These are phyloP conservation scores for Pseudogymnoascus sp. DNA, from an alignment of 2,329 filamentous ascomycete genomes.

Conservation along the genomic window DNA sequence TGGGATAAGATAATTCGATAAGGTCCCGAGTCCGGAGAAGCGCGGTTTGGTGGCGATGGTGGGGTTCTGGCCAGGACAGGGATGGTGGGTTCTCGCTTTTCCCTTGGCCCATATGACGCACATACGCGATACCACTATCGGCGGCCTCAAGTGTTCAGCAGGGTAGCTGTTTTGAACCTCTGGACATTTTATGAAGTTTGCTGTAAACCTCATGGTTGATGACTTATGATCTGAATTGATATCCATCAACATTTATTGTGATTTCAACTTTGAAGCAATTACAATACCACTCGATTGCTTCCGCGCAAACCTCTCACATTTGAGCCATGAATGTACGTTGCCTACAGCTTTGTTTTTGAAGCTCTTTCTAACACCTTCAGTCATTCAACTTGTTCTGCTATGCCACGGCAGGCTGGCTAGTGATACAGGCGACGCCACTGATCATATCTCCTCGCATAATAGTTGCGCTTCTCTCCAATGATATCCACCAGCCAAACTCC, in stretches of 20 bases:
- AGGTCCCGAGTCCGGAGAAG: conserved; percentile 8
- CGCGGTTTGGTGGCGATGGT: conserved; percentile 3
- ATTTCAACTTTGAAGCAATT: neutral
- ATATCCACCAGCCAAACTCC: conserved; percentile 45
- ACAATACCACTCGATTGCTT: neutral
- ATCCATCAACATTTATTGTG: neutral
- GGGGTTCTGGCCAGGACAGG: conserved; percentile 7
- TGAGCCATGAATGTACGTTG: neutral
- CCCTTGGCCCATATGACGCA: neutral
- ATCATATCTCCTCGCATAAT: conserved; percentile 54
- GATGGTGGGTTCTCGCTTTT: neutral
- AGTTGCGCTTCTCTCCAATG: conserved; percentile 48
- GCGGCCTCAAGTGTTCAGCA: neutral
- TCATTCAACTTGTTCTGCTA: conserved; percentile 42
- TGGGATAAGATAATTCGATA: conserved; percentile 9
- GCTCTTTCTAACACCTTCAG: neutral
- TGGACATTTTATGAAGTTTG: neutral
- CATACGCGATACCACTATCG: neutral
- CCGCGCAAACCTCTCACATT: neutral
- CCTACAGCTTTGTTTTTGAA: neutral
- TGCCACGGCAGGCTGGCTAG: conserved; percentile 42
- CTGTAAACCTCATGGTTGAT: neutral
- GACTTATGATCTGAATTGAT: neutral
- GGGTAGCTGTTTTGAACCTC: conserved; percentile 1
- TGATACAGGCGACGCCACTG: conserved; percentile 42